Evolutionary conservation across 2,329 filamentous ascomycete species (phyloP).

Genomic region (Sodiomyces alkalinus): DNA sequence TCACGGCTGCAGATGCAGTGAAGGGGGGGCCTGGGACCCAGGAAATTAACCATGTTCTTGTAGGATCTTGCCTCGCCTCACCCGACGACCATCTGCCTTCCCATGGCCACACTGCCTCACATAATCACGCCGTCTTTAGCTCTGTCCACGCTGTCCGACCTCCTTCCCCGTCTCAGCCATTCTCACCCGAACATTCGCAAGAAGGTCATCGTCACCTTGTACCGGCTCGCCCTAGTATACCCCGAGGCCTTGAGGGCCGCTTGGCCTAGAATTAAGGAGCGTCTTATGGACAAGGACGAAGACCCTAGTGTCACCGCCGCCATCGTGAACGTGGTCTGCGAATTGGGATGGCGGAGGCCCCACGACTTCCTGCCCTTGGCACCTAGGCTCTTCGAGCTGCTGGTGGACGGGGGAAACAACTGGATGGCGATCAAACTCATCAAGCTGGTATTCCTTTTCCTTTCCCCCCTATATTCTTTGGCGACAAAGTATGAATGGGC

Average conservation of each 20-base stretch:
- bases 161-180: constrained; percentile 75
- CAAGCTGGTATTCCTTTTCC: constrained; percentile 77
- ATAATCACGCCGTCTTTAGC: constrained; percentile 87
- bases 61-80: constrained; percentile 60
- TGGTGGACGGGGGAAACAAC: constrained; percentile 88
- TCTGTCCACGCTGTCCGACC: constrained; percentile 72
- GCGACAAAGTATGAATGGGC: too few relatives aligned
- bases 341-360: constrained; percentile 84
- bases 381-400: constrained; percentile 77
- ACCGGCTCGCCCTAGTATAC: constrained; percentile 87
- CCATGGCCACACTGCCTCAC: constrained; percentile 82
- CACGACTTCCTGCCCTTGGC: constrained; percentile 88
- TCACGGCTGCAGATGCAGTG: not conserved
- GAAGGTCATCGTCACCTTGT: constrained; percentile 90
- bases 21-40: not conserved
- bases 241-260: constrained; percentile 83
- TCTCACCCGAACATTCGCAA: constrained; percentile 77
- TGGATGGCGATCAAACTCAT: constrained; percentile 99
- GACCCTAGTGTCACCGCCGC: constrained; percentile 89
- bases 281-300: constrained; percentile 76
- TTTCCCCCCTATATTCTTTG: too few relatives aligned
- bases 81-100: constrained; percentile 66
- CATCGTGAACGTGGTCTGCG: constrained; percentile 93
- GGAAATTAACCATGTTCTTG: constrained; percentile 9
- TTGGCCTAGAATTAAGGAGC: constrained; percentile 96